phyloP scores from a whole-genome alignment of 148 eudicot species.

The Nyssa sinensis region DNA sequence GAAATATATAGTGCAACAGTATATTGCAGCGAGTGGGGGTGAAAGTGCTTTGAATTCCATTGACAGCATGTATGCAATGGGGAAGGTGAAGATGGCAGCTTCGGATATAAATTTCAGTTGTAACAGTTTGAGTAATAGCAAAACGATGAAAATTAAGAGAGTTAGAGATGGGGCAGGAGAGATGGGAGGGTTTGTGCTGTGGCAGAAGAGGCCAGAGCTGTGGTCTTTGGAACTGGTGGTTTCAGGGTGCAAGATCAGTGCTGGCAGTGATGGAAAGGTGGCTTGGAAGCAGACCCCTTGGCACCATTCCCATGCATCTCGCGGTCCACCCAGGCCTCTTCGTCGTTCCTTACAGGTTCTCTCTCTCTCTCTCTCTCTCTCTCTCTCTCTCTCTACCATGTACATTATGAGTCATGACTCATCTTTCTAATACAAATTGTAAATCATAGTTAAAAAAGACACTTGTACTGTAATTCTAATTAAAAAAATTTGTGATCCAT shows the following conservation, averaged over 20 bases:
- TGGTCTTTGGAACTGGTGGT: slow-evolving; percentile 89
- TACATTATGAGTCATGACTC: too few relatives aligned
- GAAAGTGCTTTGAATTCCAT: slow-evolving; percentile 68
- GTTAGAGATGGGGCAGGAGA: slow-evolving; percentile 64
- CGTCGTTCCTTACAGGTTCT: slow-evolving; percentile 84
- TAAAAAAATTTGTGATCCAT: too few relatives aligned
- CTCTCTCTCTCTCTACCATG: too few relatives aligned
- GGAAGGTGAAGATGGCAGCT: slow-evolving; percentile 81
- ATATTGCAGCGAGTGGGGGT: slow-evolving; percentile 90
- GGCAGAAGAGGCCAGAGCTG: slow-evolving; percentile 84
- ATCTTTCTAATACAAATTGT: too few relatives aligned
- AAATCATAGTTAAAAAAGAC: too few relatives aligned
- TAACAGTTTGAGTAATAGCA: slow-evolving; percentile 19
- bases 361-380: slow-evolving; percentile 2
- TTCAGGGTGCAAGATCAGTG: slow-evolving; percentile 80
- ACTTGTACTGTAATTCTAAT: too few relatives aligned
- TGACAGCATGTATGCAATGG: slow-evolving; percentile 89
- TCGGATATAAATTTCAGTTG: slow-evolving; percentile 44
- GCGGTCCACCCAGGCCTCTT: slow-evolving; percentile 91
- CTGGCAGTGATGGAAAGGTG: slow-evolving; percentile 91
- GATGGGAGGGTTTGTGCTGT: slow-evolving; percentile 83
- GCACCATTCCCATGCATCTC: slow-evolving; percentile 87
- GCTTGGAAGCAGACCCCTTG: slow-evolving; percentile 98
- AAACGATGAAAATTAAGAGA: slow-evolving; percentile 54
- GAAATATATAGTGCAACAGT: slow-evolving; percentile 89